These are phyloP conservation scores for Nemophila menziesii DNA, from an alignment of 257 asterid species.

Conservation along the genomic window DNA sequence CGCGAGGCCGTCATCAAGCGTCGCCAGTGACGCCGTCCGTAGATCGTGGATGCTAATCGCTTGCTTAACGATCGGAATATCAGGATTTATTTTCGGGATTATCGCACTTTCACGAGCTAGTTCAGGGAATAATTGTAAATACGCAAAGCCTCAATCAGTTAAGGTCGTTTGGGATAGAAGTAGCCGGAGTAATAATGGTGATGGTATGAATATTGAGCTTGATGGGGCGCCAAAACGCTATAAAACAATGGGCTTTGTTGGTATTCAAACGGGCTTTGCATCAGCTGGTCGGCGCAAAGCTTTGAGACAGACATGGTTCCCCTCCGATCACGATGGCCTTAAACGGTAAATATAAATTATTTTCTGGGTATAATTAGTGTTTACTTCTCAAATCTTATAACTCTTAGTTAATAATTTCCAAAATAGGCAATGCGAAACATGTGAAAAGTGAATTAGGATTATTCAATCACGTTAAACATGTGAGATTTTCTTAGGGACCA, in stretches of 20 bases:
- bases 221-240: conserved; percentile 49
- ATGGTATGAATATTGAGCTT: conserved; percentile 4
- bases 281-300: conserved; percentile 71
- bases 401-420: background rate
- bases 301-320: conserved; percentile 88
- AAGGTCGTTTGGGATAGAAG: conserved; percentile 73
- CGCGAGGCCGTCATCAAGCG: conserved; percentile 38
- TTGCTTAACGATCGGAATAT: conserved; percentile 37
- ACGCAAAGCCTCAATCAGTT: conserved; percentile 50
- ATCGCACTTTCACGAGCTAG: conserved; percentile 35
- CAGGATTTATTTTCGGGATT: conserved; percentile 44
- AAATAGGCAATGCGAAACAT: background rate
- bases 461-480: background rate
- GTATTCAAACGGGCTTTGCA: conserved; percentile 82
- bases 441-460: background rate
- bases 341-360: conserved; percentile 35
- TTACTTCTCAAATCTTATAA: background rate
- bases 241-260: conserved; percentile 90
- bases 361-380: background rate
- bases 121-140: conserved; percentile 29
- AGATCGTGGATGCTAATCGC: conserved; percentile 43
- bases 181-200: conserved; percentile 2
- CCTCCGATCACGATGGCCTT: conserved; percentile 71
- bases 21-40: conserved; percentile 12
- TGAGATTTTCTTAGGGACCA: background rate